phyloP scores from a whole-genome alignment of 495 filamentous ascomycete species.

The Neurospora sp. region DNA sequence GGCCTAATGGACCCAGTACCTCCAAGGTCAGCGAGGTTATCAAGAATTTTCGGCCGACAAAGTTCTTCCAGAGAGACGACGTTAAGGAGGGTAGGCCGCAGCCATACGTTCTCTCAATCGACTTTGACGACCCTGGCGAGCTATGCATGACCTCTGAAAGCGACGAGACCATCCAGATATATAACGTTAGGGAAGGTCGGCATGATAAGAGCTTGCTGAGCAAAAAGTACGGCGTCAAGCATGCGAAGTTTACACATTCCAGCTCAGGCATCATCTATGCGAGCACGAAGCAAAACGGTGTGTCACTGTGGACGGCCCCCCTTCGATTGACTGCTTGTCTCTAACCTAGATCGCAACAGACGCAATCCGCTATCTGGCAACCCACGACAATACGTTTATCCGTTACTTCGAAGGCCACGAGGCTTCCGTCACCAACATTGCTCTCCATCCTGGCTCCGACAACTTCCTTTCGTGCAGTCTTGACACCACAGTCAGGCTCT shows the following conservation, averaged over 20 bases:
- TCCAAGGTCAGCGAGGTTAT: constrained; percentile 38
- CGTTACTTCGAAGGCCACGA: constrained; percentile 91
- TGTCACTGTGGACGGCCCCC: not conserved
- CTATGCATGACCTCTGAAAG: constrained; percentile 75
- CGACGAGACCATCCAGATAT: constrained; percentile 92
- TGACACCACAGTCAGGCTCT: constrained; percentile 81
- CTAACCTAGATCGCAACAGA: constrained; percentile 37
- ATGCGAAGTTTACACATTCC: constrained; percentile 89
- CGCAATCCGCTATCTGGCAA: constrained; percentile 80
- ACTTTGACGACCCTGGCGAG: constrained; percentile 92
- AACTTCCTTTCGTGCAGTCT: constrained; percentile 82
- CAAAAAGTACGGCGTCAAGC: constrained; percentile 90
- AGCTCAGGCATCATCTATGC: constrained; percentile 84
- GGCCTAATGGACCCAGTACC: constrained; percentile 21
- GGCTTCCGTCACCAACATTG: constrained; percentile 67
- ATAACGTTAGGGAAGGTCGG: constrained; percentile 81
- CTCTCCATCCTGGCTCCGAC: constrained; percentile 65
- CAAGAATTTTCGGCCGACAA: constrained; percentile 38
- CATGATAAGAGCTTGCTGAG: constrained; percentile 73
- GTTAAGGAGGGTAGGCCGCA: constrained; percentile 30
- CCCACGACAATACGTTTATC: constrained; percentile 89
- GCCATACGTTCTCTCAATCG: constrained; percentile 56
- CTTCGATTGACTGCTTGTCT: not conserved
- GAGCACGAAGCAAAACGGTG: constrained; percentile 85
- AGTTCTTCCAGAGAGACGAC: constrained; percentile 37